Evolutionary conservation across 257 asterid genomes (phyloP).

Genomic region (Solanum piurae): DNA sequence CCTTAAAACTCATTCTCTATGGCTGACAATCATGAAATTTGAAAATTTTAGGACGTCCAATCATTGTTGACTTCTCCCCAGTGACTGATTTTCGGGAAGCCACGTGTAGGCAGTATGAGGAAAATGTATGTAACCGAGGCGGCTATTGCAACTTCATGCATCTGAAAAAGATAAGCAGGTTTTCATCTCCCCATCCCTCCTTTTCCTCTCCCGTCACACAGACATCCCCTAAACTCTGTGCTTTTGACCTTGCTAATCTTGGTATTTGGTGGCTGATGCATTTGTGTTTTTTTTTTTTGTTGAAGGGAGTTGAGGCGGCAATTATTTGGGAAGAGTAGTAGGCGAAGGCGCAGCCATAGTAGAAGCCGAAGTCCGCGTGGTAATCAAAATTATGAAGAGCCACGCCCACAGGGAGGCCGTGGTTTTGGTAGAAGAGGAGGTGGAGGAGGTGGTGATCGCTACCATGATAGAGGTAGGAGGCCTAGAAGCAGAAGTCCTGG

Average conservation of each 20-base stretch:
- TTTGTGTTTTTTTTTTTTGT: neutral
- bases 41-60: constrained; percentile 52
- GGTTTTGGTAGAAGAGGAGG: constrained; percentile 43
- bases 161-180: constrained; percentile 82
- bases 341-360: constrained; percentile 64
- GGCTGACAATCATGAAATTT: constrained; percentile 2
- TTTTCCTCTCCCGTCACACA: neutral
- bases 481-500: constrained; percentile 77
- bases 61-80: constrained; percentile 82
- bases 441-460: constrained; percentile 36
- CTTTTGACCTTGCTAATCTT: neutral
- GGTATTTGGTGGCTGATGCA: constrained; percentile 2
- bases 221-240: neutral
- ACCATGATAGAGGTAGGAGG: constrained; percentile 65
- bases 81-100: constrained; percentile 94
- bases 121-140: constrained; percentile 84
- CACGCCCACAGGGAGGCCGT: constrained; percentile 37
- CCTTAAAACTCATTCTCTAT: neutral
- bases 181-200: constrained; percentile 1
- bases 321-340: constrained; percentile 54
- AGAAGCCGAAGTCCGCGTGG: constrained; percentile 63
- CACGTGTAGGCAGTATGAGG: constrained; percentile 86
- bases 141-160: constrained; percentile 95
- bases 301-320: constrained; percentile 66
- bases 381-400: constrained; percentile 41